A percentile compares a stretch with the other conserved stretches of the same genome.
Evolutionary conservation across 2,329 filamentous ascomycete genomes (phyloP).

Genomic region (Daldinia sp.): DNA sequence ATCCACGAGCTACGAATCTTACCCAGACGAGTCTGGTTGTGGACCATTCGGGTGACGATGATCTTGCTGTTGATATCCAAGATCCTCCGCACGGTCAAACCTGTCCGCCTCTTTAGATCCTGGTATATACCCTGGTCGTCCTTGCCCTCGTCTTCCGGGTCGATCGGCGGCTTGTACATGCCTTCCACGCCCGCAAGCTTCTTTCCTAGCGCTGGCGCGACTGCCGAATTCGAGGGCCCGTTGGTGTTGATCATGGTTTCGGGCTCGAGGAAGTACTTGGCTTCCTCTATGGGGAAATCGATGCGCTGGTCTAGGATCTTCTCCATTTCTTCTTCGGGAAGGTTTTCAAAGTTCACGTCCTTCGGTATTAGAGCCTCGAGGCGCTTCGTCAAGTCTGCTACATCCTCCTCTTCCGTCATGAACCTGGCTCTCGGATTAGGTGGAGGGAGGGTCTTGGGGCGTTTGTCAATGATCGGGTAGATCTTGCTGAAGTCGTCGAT

Average conservation of each 20-base stretch:
- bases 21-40: conserved; percentile 95
- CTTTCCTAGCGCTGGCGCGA: conserved; percentile 59
- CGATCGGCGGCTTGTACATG: conserved; percentile 57
- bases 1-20: conserved; percentile 83
- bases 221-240: conserved; percentile 51
- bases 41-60: conserved; percentile 76
- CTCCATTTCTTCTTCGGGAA: conserved; percentile 58
- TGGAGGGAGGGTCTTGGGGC: conserved; percentile 58
- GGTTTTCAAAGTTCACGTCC: conserved; percentile 56
- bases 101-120: conserved; percentile 63
- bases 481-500: conserved; percentile 83
- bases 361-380: conserved; percentile 54
- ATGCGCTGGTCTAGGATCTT: conserved; percentile 46
- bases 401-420: conserved; percentile 69
- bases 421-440: conserved; percentile 66
- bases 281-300: conserved; percentile 35
- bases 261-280: conserved; percentile 47
- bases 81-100: conserved; percentile 62
- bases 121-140: conserved; percentile 61
- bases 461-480: conserved; percentile 80
- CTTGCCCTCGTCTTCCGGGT: conserved; percentile 59
- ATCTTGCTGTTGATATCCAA: conserved; percentile 70
- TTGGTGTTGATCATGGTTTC: conserved; percentile 48
- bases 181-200: conserved; percentile 63
- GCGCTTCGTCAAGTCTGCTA: conserved; percentile 63